Conservation (phyloP, 2,329 filamentous ascomycete species). For the Claviceps sp. region DNA sequence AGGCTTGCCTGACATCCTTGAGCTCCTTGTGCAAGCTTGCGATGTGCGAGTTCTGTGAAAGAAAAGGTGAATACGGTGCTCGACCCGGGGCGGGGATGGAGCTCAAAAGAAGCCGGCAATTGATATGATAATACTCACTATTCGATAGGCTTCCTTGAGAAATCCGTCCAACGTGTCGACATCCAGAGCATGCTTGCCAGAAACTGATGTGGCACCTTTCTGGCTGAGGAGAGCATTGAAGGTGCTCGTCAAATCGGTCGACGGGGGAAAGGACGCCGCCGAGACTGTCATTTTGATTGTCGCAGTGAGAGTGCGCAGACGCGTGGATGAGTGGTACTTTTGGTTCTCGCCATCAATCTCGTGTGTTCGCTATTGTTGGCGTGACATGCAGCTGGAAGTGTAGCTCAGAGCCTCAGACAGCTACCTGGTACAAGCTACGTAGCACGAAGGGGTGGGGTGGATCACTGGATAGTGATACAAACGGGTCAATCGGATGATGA, state of each 20-base stretch:
- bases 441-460: background rate
- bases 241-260: constrained; percentile 47
- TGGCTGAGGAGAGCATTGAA: constrained; percentile 54
- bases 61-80: background rate
- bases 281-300: constrained; percentile 4
- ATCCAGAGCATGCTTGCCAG: constrained; percentile 23
- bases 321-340: background rate
- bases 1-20: constrained; percentile 71
- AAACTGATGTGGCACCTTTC: constrained; percentile 38
- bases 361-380: background rate
- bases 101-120: background rate
- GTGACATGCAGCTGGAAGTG: background rate
- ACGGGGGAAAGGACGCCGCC: constrained; percentile 19
- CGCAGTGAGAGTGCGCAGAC: background rate
- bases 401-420: background rate
- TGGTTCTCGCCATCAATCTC: background rate
- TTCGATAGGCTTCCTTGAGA: constrained; percentile 84
- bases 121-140: constrained; percentile 41
- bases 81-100: too few relatives aligned
- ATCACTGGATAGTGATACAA: too few relatives aligned
- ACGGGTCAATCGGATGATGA: background rate
- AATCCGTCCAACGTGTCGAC: constrained; percentile 62
- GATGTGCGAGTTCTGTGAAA: constrained; percentile 66
- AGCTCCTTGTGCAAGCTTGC: constrained; percentile 68
- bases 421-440: background rate